phyloP scores from a whole-genome alignment of 2,329 filamentous ascomycete genomes.

The Rugonectria rugulosa region DNA sequence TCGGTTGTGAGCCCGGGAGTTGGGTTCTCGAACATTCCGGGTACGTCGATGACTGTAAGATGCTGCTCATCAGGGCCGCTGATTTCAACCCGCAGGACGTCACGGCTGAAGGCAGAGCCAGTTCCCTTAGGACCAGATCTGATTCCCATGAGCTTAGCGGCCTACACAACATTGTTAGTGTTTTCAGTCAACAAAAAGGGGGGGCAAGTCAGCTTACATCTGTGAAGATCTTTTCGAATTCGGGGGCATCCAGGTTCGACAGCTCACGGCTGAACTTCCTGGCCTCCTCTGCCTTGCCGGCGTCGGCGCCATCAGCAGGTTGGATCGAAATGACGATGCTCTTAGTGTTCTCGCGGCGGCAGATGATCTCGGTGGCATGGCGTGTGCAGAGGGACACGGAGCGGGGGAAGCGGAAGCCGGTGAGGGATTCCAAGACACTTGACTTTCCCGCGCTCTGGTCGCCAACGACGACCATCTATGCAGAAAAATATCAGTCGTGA shows the following conservation, averaged over 20 bases:
- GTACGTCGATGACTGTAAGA: constrained; percentile 62
- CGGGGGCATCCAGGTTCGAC: constrained; percentile 32
- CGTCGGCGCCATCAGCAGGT: constrained; percentile 18
- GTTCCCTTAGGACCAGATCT: constrained; percentile 29
- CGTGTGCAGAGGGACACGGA: constrained; percentile 55
- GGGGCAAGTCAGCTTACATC: constrained; percentile 43
- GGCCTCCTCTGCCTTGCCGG: too few relatives aligned
- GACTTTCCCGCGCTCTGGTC: constrained; percentile 89
- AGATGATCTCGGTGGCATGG: constrained; percentile 57
- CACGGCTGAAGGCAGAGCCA: constrained; percentile 53
- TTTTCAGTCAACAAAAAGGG: rapidly evolving
- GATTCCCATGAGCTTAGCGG: constrained; percentile 55
- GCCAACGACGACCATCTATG: constrained; percentile 83
- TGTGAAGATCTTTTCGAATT: constrained; percentile 50
- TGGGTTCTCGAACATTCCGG: constrained; percentile 55
- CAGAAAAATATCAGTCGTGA: neutral
- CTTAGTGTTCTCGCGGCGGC: constrained; percentile 45
- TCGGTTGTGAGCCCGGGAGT: constrained; percentile 51
- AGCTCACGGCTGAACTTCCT: constrained; percentile 40
- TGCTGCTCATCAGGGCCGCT: constrained; percentile 54
- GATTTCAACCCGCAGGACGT: constrained; percentile 52
- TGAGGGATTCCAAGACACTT: constrained; percentile 76
- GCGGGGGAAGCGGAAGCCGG: constrained; percentile 57
- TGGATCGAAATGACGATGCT: constrained; percentile 53
- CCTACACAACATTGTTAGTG: constrained; percentile 39